Base-by-base conservation (phyloP, 495 filamentous ascomycete genomes). In the Podospora comata region DNA sequence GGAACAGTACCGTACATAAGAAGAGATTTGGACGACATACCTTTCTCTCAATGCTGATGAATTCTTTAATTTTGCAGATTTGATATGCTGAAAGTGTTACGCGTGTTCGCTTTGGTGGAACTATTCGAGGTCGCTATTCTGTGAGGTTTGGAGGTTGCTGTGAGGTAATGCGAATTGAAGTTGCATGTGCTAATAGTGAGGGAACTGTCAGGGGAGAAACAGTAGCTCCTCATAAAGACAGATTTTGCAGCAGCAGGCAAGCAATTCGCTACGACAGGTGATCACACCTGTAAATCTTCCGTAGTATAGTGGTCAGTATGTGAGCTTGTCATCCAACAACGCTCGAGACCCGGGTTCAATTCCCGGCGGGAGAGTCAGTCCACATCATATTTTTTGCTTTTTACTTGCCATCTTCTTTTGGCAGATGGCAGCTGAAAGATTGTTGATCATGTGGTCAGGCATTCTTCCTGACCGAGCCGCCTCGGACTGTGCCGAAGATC, bases 221-320 rank as follows among this genome's bases (percentile, higher is more conserved):
- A 0, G 23, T 1, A 0, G 23, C 23, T 23, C 1, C 0, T 23
- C 1, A 23, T 23, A 23, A 23, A 23, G 0, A 2, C 23, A 23
- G 1, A 23, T 23, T 23, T 23, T 23, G 23, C 18, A 18, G 39
- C 0, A 48, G 9, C 34, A 0, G 11, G 34, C 13, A 48, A 48
- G 39, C 39, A 48, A 48, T 48, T 11, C 55, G 23, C 55, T 58
- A 58, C 55, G 18, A 26, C 55, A 58, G 55, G 55, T 58, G 55
- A 58, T 26, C 55, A 58, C 55, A 58, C 18, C 55, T 58, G 55
- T 58, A 1, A 58, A 58, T 58, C 55, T 58, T 58, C 55, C 55
- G 55, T 58, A 58, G 55, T 58, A 58, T 58, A 58, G 55, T 58
- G 55, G 55, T 58, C 55, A 58, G 55, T 58, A 58, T 58, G 55